Evolutionary conservation across 1,284 basidiomycete species (phyloP), one percentile per base, ranked within the genome.

Genomic region (Neolentinus lepideus): DNA sequence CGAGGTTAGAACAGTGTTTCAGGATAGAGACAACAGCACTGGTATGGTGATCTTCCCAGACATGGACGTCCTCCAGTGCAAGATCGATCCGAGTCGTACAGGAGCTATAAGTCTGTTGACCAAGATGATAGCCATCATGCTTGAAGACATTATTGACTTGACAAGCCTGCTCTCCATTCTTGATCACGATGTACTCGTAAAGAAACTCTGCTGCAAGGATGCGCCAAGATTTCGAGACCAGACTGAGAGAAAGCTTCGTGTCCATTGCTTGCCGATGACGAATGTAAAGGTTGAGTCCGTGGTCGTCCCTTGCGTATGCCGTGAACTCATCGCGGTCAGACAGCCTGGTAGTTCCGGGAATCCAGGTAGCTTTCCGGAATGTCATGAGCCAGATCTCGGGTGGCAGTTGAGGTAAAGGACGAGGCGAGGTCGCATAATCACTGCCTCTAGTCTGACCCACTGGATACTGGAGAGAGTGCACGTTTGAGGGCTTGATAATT

Each of bases 371-470:
- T 53, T 63, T 57, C 1, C 56, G 51, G 54, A 72, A 68, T 22
- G 72, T 62, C n/a, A 61, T 59, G 9, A 65, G 56, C 70, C 70
- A 71, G n/a, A 71, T 53, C 59, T 73, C 71, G 11, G 64, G 60
- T 12, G 47, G 47, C 12, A 50, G 24, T n/a, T 29, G 16, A 21
- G 6, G 38, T n/a, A 16, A n/a, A 6, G 19, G 38, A 16, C 16
- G 6, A 16, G 38, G 19, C 19, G 19, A 6, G 4, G 38, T n/a
- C 4, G 16, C 3, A n/a, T 21, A n/a, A 6, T 21, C 19, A 21
- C n/a, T 43, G 6, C 16, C 4, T 43, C 19, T n/a, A 16, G 19
- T 3, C 8, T 43, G 16, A 43, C 6, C 38, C 29, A 31, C 29
- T 31, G 12, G 29, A 31, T 6, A 31, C 29, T 31, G 29, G 29